Evolutionary conservation across 176 grass and related monocot genomes (phyloP).

Genomic region (Oryza coarctata): DNA sequence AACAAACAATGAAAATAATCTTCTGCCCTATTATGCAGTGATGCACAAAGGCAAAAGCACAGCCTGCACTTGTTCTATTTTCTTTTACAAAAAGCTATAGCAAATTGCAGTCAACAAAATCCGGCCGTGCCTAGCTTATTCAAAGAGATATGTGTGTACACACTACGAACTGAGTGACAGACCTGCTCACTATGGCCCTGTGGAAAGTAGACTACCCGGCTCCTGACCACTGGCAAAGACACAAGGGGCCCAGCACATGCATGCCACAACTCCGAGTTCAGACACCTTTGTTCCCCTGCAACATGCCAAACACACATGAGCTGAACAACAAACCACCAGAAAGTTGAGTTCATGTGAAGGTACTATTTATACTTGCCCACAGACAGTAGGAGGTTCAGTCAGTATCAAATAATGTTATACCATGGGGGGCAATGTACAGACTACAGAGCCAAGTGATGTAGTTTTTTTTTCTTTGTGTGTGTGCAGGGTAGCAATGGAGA

Average conservation of each 20-base stretch:
- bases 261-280: conserved; percentile 99
- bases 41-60: neutral
- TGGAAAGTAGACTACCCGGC: conserved; percentile 91
- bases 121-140: conserved; percentile 4
- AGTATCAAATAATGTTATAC: conserved; percentile 34
- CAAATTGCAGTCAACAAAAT: conserved; percentile 28
- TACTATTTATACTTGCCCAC: conserved; percentile 43
- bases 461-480: neutral
- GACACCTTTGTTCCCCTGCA: conserved; percentile 91
- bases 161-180: conserved; percentile 23
- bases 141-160: conserved; percentile 5
- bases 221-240: conserved; percentile 80
- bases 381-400: conserved; percentile 34
- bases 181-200: conserved; percentile 99
- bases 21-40: neutral
- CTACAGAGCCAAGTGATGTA: conserved; percentile 16
- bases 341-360: conserved; percentile 51
- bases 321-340: conserved; percentile 35
- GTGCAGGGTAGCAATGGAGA: neutral
- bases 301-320: conserved; percentile 59
- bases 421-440: conserved; percentile 22
- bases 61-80: conserved; percentile 8
- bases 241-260: conserved; percentile 97
- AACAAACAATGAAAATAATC: conserved; percentile 8
- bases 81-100: conserved; percentile 13